Evolutionary conservation across 345 rosid genomes (phyloP).

Genomic region (Pelargonium nanum): DNA sequence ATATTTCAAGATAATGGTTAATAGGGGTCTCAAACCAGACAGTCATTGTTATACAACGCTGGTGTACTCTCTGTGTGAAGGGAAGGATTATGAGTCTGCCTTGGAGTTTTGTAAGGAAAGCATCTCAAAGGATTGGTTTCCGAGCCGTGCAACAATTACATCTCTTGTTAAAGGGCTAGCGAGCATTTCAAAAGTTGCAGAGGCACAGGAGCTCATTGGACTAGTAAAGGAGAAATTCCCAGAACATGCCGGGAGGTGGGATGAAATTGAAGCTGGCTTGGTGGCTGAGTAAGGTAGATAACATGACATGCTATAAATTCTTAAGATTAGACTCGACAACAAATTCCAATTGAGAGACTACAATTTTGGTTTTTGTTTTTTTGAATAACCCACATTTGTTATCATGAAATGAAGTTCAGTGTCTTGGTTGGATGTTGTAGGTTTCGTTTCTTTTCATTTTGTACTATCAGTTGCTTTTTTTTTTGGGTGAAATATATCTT

Average conservation of each 20-base stretch:
- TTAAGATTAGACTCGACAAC: background rate
- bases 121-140: constrained; percentile 67
- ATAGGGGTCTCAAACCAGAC: constrained; percentile 38
- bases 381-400: background rate
- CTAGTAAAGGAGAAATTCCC: constrained; percentile 48
- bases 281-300: constrained; percentile 35
- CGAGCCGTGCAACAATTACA: constrained; percentile 50
- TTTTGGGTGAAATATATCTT: no score
- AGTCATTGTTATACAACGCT: constrained; percentile 46
- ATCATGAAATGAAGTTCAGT: background rate
- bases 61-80: constrained; percentile 46
- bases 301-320: background rate
- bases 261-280: constrained; percentile 68
- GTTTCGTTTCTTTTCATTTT: background rate
- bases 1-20: constrained; percentile 49
- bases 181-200: constrained; percentile 34
- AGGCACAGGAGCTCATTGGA: constrained; percentile 48
- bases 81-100: constrained; percentile 54
- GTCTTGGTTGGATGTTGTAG: background rate
- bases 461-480: no score
- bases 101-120: constrained; percentile 45
- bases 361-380: background rate
- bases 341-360: background rate
- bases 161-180: constrained; percentile 57
- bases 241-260: constrained; percentile 47